Percentiles rank a stretch among this genome's conserved stretches.
phyloP scores from a whole-genome alignment of 2,329 filamentous ascomycete species.

The Aspergillus persii region DNA sequence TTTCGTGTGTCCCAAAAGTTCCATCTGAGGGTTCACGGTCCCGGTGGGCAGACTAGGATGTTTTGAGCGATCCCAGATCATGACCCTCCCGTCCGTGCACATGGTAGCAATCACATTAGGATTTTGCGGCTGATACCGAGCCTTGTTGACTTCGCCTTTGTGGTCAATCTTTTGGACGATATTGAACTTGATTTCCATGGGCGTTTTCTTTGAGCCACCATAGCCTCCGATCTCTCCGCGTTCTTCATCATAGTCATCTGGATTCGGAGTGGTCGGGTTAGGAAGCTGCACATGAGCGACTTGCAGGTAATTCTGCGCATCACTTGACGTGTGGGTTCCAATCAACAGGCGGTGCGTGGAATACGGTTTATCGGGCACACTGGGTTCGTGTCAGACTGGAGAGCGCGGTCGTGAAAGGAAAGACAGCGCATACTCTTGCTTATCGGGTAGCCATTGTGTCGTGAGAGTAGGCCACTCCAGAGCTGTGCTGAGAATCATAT shows the following conservation, averaged over 20 bases:
- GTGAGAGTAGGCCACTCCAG: constrained; percentile 97
- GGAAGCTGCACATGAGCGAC: constrained; percentile 93
- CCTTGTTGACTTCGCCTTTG: constrained; percentile 96
- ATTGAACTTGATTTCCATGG: constrained; percentile 75
- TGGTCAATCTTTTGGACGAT: constrained; percentile 96
- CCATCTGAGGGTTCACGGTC: constrained; percentile 75
- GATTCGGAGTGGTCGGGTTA: constrained; percentile 68
- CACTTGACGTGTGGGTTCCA: constrained; percentile 89
- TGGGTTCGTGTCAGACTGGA: constrained; percentile 25
- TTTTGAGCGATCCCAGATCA: constrained; percentile 96
- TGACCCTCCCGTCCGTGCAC: constrained; percentile 79
- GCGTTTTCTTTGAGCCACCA: constrained; percentile 69
- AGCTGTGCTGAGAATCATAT: constrained; percentile 93
- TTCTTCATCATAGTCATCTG: constrained; percentile 85
- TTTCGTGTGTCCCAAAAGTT: constrained; percentile 76
- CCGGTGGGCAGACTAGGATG: constrained; percentile 75
- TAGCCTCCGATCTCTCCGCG: constrained; percentile 92
- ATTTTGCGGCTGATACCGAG: constrained; percentile 95
- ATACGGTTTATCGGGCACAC: constrained; percentile 79
- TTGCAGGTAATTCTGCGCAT: constrained; percentile 85
- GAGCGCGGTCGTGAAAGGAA: not conserved
- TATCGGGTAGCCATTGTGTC: constrained; percentile 96
- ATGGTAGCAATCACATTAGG: constrained; percentile 94
- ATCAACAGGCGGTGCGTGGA: constrained; percentile 85
- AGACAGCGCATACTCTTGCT: constrained; percentile 61